Base-by-base conservation (phyloP, 225 moss, liverwort and hornwort genomes). In the Marchantia paleacea region DNA sequence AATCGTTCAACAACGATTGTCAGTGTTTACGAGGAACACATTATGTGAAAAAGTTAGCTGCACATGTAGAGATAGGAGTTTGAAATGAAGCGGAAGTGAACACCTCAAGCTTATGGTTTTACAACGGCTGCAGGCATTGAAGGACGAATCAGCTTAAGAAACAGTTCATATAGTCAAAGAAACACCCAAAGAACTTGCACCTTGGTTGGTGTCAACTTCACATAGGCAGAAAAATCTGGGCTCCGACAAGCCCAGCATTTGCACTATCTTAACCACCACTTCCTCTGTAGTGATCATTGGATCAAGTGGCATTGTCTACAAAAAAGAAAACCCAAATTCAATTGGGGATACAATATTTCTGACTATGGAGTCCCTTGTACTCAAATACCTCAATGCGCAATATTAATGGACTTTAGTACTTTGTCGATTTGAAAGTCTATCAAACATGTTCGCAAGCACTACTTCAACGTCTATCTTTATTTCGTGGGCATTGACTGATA, bases 221-320 rank as follows among this genome's bases (percentile, higher is more conserved):
- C 90, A 92, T 63, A 94, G 88, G 64, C 90, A 92, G 81, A 94
- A 96, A 75, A 91, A 89, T 79, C 87, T 89, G 61, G 89, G 85
- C 7, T 92, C 87, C 22, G 80, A 88, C 69, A 96, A 88, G 69
- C 87, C 88, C 75, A 96, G 88, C 77, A 88, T 86, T 69, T 90
- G 76, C 62, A 87, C 85, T 72, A 92, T 83, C 78, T 89, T 83
- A 31, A 55, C 52, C 72, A 91, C 87, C 72, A 89, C 89, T 79
- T 94, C 94, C 72, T 88, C 90, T 16, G 86, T 84, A 31, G 91
- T 92, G 51, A 82, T 81, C 96, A 92, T 91, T 1, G 92, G 90
- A 84, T 94, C 90, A 86, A 96, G 70, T 3, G 84, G 88, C 71
- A 86, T 86, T 31, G 87, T 91, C 96, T 96, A 90, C 84, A 87